A percentile compares a stretch with the other conserved stretches of the same genome.
Conservation (phyloP, 2,329 filamentous ascomycete species). For the Graphilbum ipis-grandicollis region DNA sequence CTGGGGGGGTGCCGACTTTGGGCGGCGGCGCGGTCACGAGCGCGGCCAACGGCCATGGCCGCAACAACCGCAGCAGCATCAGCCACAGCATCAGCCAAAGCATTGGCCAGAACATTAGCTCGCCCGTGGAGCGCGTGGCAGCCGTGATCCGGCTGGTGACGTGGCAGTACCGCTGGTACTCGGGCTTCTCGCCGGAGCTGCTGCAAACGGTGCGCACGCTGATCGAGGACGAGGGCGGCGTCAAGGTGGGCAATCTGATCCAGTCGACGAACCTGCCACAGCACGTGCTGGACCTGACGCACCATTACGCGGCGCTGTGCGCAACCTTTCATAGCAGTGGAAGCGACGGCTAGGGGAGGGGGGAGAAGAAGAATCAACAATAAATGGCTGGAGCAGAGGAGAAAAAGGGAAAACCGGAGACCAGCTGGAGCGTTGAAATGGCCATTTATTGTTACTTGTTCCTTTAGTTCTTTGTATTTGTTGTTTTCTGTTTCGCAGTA, state of each 20-base stretch:
- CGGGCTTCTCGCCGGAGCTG: slow-evolving; percentile 89
- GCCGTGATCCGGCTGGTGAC: slow-evolving; percentile 84
- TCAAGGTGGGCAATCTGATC: slow-evolving; percentile 94
- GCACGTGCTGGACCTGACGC: slow-evolving; percentile 81
- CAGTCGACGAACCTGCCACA: slow-evolving; percentile 91
- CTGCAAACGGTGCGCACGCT: slow-evolving; percentile 76
- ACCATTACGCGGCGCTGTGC: slow-evolving; percentile 89
- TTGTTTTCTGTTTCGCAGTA: too few relatives aligned
- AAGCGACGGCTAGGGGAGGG: slow-evolving; percentile 51
- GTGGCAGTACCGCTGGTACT: slow-evolving; percentile 99
- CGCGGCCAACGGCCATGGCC: background rate
- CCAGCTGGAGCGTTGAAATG: too few relatives aligned
- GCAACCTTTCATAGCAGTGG: slow-evolving; percentile 90
- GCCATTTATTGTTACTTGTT: too few relatives aligned
- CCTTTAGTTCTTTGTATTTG: too few relatives aligned
- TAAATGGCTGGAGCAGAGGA: too few relatives aligned
- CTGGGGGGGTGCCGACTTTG: too few relatives aligned
- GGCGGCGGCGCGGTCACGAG: too few relatives aligned
- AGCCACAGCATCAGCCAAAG: too few relatives aligned
- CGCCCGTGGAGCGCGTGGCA: slow-evolving; percentile 62
- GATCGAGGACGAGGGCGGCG: slow-evolving; percentile 92
- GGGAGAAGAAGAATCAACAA: background rate
- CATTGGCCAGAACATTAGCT: too few relatives aligned
- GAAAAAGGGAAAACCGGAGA: background rate
- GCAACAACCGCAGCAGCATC: background rate